Evolutionary conservation across 1,284 basidiomycete species (phyloP).

Genomic region (Rhodotorula sp.): DNA sequence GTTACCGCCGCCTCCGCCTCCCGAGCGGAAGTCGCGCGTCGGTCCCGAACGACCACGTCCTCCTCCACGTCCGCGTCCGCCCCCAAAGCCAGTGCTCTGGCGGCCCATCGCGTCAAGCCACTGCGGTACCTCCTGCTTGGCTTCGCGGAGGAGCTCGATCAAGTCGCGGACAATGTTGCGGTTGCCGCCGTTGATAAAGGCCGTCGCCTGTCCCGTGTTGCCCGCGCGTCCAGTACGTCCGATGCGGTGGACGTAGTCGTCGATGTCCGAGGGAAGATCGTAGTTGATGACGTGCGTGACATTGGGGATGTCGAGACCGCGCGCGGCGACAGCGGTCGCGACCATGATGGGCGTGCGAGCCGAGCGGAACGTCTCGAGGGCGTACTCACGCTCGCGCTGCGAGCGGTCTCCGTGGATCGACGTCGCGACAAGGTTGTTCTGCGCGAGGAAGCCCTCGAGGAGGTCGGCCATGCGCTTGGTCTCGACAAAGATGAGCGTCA

Average conservation of each 20-base stretch:
- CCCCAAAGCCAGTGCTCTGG: constrained; percentile 66
- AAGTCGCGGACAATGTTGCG: constrained; percentile 84
- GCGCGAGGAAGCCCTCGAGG: constrained; percentile 92
- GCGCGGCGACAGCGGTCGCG: constrained; percentile 96
- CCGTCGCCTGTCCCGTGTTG: constrained; percentile 87
- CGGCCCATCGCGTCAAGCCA: constrained; percentile 87
- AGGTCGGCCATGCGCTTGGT: constrained; percentile 99
- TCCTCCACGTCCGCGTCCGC: constrained; percentile 63
- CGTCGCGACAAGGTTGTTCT: constrained; percentile 80
- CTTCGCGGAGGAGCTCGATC: constrained; percentile 88
- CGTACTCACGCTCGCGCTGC: constrained; percentile 95
- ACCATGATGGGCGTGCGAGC: constrained; percentile 95
- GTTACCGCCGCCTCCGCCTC: constrained; percentile 41
- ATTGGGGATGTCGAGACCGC: constrained; percentile 99
- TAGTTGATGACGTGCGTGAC: constrained; percentile 99
- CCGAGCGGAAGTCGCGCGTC: constrained; percentile 48
- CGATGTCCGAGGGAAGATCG: constrained; percentile 97
- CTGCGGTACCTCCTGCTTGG: constrained; percentile 90
- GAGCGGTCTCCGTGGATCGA: constrained; percentile 98
- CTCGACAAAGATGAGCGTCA: constrained; percentile 97
- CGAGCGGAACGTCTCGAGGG: constrained; percentile 90
- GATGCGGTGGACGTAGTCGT: constrained; percentile 97
- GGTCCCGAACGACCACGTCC: constrained; percentile 54
- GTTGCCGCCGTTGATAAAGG: constrained; percentile 55
- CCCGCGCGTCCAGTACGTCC: constrained; percentile 99